Evolutionary conservation across 2,329 filamentous ascomycete species (phyloP).

Genomic region (Arthrinium phaeospermum): DNA sequence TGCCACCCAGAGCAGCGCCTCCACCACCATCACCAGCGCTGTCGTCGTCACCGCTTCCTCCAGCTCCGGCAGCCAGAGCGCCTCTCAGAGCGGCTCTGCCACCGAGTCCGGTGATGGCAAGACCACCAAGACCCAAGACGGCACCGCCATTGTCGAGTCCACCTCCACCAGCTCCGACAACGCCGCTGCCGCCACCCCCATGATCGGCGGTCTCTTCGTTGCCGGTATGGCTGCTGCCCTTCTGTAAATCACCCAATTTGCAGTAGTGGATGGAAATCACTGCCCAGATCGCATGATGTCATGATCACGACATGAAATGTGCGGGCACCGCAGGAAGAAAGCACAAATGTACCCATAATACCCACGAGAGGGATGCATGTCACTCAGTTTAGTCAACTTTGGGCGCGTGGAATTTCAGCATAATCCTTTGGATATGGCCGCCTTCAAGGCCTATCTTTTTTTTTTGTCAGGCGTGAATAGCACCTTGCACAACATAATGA

Average conservation of each 20-base stretch:
- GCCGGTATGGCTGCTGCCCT: slow-evolving; percentile 15
- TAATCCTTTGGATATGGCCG: background rate
- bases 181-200: slow-evolving; percentile 8
- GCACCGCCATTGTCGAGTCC: background rate
- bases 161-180: background rate
- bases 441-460: background rate
- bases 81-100: background rate
- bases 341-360: slow-evolving; percentile 16
- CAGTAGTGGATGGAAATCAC: background rate
- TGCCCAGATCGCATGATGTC: background rate
- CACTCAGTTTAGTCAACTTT: background rate
- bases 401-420: slow-evolving; percentile 3
- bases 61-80: slow-evolving; percentile 14
- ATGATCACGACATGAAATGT: background rate
- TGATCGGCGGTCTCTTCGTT: slow-evolving; percentile 15
- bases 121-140: background rate
- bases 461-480: slow-evolving; percentile 12
- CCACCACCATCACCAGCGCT: background rate
- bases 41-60: background rate
- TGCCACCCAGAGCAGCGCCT: background rate
- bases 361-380: background rate
- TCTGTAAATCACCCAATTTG: slow-evolving; percentile 1
- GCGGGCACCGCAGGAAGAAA: background rate
- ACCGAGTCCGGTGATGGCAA: background rate
- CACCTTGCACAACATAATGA: slow-evolving; percentile 16